Evolutionary conservation across 139 green algal species (phyloP).

Genomic region (Haematococcus lacustris): DNA sequence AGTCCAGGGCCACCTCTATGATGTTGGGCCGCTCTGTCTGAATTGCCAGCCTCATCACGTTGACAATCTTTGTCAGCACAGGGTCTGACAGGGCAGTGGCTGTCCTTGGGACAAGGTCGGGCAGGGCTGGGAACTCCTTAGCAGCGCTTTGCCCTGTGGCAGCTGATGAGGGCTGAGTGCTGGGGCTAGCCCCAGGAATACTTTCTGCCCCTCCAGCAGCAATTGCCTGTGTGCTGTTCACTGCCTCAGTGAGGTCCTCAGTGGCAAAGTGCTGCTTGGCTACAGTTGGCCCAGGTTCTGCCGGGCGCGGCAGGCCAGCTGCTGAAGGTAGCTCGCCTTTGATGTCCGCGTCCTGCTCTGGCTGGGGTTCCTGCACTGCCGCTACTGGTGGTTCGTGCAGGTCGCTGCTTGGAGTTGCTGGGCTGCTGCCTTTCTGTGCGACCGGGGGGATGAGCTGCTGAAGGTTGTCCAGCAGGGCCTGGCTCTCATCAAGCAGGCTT

Average conservation of each 20-base stretch:
- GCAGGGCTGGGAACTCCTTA: not conserved
- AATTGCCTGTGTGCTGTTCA: no score
- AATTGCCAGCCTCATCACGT: constrained; percentile 45
- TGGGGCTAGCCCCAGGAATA: not conserved
- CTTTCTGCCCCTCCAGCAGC: no score
- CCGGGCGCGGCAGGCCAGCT: not conserved
- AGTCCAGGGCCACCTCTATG: constrained; percentile 78
- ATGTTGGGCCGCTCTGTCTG: constrained; percentile 63
- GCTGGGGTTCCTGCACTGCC: constrained; percentile 1
- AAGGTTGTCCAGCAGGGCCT: constrained; percentile 34
- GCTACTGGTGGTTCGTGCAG: not conserved
- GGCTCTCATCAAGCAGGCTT: constrained; percentile 28
- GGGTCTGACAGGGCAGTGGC: constrained; percentile 21
- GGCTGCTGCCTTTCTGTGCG: not conserved
- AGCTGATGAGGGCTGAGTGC: not conserved
- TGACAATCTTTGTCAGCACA: constrained; percentile 14
- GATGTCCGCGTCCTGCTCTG: not conserved
- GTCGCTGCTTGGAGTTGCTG: not conserved
- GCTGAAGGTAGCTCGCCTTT: not conserved
- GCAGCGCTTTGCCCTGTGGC: not conserved
- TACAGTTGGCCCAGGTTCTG: not conserved
- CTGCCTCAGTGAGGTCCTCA: no score
- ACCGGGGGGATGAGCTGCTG: constrained; percentile 20
- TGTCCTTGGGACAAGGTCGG: constrained; percentile 26
- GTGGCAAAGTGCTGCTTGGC: no score